A percentile compares a stretch with the other conserved stretches of the same genome.
Evolutionary conservation across 2,329 filamentous ascomycete genomes (phyloP).

Genomic region (Keithomyces neogunnii): DNA sequence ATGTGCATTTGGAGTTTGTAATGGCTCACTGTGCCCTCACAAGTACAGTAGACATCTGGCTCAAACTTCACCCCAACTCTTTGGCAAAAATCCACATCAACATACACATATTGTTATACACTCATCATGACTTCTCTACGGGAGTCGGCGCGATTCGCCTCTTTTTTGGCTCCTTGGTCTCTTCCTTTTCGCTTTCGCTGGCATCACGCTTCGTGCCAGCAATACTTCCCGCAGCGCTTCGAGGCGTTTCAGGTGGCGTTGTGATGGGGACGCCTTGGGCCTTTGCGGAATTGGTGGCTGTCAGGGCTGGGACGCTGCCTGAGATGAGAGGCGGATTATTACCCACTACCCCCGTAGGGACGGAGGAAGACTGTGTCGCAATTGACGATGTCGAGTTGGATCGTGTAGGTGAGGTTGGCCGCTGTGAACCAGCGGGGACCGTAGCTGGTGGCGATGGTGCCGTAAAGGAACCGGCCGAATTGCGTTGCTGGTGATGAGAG

Average conservation of each 20-base stretch:
- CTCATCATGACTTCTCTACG: constrained; percentile 24
- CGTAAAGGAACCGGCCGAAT: constrained; percentile 48
- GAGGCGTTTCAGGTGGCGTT: constrained; percentile 84
- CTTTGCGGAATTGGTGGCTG: constrained; percentile 62
- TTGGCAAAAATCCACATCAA: too few relatives aligned
- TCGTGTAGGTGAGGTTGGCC: constrained; percentile 69
- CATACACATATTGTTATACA: neutral
- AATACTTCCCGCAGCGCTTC: constrained; percentile 23
- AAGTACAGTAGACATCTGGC: neutral
- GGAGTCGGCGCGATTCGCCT: constrained; percentile 62
- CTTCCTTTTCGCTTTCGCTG: constrained; percentile 45
- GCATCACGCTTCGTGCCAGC: constrained; percentile 48
- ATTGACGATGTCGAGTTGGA: constrained; percentile 83
- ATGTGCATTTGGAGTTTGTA: constrained; percentile 12
- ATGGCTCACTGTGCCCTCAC: neutral
- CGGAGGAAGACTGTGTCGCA: constrained; percentile 51
- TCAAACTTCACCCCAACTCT: too few relatives aligned
- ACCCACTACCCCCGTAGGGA: constrained; percentile 50
- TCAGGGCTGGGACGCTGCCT: constrained; percentile 67
- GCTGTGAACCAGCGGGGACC: constrained; percentile 50
- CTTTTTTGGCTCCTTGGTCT: constrained; percentile 53
- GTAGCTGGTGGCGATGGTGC: constrained; percentile 48
- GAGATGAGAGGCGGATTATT: constrained; percentile 76
- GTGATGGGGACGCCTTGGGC: constrained; percentile 62
- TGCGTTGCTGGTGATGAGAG: constrained; percentile 45